phyloP scores from a whole-genome alignment of 805 yeast species.

The Metschnikowia rubicola region DNA sequence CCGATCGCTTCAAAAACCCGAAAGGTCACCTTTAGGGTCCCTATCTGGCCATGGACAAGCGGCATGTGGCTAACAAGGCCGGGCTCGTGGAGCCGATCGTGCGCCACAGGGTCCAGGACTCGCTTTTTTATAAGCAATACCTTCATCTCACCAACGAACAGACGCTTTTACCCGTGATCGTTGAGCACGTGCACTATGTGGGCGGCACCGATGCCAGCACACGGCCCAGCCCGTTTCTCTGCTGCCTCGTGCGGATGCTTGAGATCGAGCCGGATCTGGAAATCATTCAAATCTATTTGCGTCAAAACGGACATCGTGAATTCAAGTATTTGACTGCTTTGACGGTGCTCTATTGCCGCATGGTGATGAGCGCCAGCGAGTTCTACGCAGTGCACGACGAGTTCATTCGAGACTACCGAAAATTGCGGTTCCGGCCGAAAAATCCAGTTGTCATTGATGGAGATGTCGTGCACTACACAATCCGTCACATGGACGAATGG shows the following conservation, averaged over 20 bases:
- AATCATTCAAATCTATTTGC: conserved; percentile 50
- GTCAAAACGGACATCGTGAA: conserved; percentile 48
- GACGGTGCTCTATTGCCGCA: conserved; percentile 60
- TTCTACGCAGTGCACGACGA: conserved; percentile 50
- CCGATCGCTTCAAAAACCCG: too few relatives aligned
- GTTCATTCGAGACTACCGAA: conserved; percentile 62
- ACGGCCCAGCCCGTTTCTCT: conserved; percentile 68
- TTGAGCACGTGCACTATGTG: conserved; percentile 38
- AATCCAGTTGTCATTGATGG: conserved; percentile 23
- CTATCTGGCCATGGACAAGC: conserved; percentile 13
- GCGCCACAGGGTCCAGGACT: conserved; percentile 41
- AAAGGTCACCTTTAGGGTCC: not conserved
- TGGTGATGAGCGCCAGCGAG: conserved; percentile 34
- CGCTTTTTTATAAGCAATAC: conserved; percentile 41
- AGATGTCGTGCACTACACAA: conserved; percentile 32
- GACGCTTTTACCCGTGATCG: conserved; percentile 34
- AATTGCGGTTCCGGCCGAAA: conserved; percentile 46
- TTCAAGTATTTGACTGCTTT: conserved; percentile 78
- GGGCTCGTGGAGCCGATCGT: conserved; percentile 40
- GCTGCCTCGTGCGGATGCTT: conserved; percentile 70
- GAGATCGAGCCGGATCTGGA: conserved; percentile 69
- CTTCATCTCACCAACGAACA: conserved; percentile 40
- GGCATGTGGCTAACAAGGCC: conserved; percentile 26
- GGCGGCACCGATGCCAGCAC: conserved; percentile 59
- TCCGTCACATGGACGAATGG: conserved; percentile 66